phyloP scores from a whole-genome alignment of 805 yeast genomes.

The Jamesozyma jinghongensis region DNA sequence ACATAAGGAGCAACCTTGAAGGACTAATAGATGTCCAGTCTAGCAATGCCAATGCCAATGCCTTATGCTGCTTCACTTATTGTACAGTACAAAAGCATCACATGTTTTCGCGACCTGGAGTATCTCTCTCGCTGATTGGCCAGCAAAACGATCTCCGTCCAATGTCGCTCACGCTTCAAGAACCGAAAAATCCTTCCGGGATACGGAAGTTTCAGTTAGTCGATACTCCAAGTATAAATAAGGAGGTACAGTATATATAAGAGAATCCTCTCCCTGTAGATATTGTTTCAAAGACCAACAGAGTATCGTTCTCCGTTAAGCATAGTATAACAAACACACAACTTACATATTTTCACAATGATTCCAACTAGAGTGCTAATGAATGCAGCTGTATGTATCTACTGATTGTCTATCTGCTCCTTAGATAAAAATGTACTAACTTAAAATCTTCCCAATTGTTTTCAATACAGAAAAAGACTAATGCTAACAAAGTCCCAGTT shows the following conservation, averaged over 20 bases:
- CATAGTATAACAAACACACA: neutral
- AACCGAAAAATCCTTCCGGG: neutral
- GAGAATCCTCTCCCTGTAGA: too few relatives aligned
- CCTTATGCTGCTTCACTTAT: too few relatives aligned
- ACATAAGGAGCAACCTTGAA: too few relatives aligned
- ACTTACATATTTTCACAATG: constrained; percentile 1
- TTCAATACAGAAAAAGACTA: constrained; percentile 29
- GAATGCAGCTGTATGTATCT: constrained; percentile 8
- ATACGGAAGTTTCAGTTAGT: neutral
- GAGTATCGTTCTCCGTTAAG: too few relatives aligned
- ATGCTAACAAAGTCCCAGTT: constrained; percentile 37
- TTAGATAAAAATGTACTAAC: constrained; percentile 8
- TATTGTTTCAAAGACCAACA: too few relatives aligned
- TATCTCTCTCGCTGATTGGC: neutral
- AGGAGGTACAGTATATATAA: neutral
- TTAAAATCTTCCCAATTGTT: neutral
- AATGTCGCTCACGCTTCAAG: neutral
- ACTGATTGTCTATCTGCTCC: neutral
- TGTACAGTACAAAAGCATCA: too few relatives aligned
- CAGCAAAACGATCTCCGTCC: neutral
- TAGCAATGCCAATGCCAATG: too few relatives aligned
- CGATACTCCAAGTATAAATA: neutral
- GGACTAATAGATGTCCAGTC: too few relatives aligned
- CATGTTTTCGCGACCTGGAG: too few relatives aligned
- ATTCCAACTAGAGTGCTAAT: constrained; percentile 6